Evolutionary conservation across 2,329 filamentous ascomycete species (phyloP), one percentile per base, ranked within the genome.

Genomic region (Elsinoe ampelina): DNA sequence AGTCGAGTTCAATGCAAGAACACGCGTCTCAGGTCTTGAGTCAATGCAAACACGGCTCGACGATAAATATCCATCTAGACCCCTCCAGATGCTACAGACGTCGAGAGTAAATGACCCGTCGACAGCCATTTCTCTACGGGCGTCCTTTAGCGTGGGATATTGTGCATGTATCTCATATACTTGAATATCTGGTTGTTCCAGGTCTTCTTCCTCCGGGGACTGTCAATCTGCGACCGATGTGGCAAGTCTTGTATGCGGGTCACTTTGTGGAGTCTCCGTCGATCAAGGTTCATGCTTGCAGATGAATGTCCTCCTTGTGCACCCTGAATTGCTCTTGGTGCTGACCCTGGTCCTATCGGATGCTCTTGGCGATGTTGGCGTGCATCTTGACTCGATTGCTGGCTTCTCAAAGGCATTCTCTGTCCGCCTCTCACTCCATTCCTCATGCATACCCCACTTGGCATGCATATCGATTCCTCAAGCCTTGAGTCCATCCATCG

Each of bases 401-500:
- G 41, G 17, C 41, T 43, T 43, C 41, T 43, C 41, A 17, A 43
- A 43, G 17, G 22, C 41, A 17, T 22, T 17, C 12, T 43, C 17
- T 43, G 41, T 43, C 3, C 26, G 26, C 26, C 2, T 30, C 4
- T 30, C 26, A 30, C 26, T 30, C 26, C 4, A 8, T 30, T 30
- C 26, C 3, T 30, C 41, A 26, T 26, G 6, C 20, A 22, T n/a
- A 26, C 11, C 26, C 19, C 10, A 45, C 41, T 45, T 45, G 41
- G 41, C 41, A 45, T 26, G 10, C 41, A 45, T 51, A 51, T 47
- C 34, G 11, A 19, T 22, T 11, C 32, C 22, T 45, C 35, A 58
- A 13, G 26, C 39, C 61, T 73, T 74, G 61, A 77, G 61, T 55
- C 68, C 72, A 36, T 74, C 71, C 64, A 74, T 59, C 43, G 67